Conservation (phyloP, 331 rosid genomes). For the Spiraea crenata region DNA sequence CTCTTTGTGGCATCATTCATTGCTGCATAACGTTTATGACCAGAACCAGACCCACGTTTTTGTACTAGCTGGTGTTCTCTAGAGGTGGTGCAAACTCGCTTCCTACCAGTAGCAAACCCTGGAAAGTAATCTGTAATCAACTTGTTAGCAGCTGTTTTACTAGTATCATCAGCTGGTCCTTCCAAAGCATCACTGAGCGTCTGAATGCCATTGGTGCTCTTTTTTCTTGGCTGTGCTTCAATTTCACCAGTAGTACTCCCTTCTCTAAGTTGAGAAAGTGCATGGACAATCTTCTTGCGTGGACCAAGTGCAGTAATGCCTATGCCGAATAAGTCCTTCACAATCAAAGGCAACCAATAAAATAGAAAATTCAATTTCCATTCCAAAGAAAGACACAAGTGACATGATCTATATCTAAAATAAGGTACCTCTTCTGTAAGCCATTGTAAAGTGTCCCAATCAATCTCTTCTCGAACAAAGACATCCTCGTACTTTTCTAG, state of each 20-base stretch:
- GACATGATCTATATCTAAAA: not conserved
- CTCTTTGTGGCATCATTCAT: slow-evolving; percentile 39
- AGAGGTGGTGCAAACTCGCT: slow-evolving; percentile 40
- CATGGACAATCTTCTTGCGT: slow-evolving; percentile 77
- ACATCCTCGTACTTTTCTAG: slow-evolving; percentile 62
- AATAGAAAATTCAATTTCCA: not conserved
- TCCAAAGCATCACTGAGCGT: slow-evolving; percentile 38
- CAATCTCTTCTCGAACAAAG: slow-evolving; percentile 82
- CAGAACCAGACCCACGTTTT: slow-evolving; percentile 34
- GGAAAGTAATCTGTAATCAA: slow-evolving; percentile 82
- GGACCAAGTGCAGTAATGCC: slow-evolving; percentile 89
- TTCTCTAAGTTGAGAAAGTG: slow-evolving; percentile 63
- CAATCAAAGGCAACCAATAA: slow-evolving; percentile 1
- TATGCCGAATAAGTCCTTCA: slow-evolving; percentile 71
- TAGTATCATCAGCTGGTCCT: slow-evolving; percentile 33
- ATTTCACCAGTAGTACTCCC: slow-evolving; percentile 27
- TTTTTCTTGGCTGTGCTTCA: slow-evolving; percentile 38
- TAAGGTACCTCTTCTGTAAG: slow-evolving; percentile 74
- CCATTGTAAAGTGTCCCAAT: slow-evolving; percentile 78
- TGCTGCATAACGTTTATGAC: slow-evolving; percentile 32
- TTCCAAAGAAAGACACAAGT: slow-evolving; percentile 1
- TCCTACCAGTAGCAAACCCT: slow-evolving; percentile 50
- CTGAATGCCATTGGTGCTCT: slow-evolving; percentile 39
- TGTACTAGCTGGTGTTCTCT: slow-evolving; percentile 33
- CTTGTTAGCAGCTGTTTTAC: slow-evolving; percentile 59